A percentile compares a stretch with the other conserved stretches of the same genome.
phyloP scores from a whole-genome alignment of 2,329 filamentous ascomycete species.

The Neoscytalidium dimidiatum region DNA sequence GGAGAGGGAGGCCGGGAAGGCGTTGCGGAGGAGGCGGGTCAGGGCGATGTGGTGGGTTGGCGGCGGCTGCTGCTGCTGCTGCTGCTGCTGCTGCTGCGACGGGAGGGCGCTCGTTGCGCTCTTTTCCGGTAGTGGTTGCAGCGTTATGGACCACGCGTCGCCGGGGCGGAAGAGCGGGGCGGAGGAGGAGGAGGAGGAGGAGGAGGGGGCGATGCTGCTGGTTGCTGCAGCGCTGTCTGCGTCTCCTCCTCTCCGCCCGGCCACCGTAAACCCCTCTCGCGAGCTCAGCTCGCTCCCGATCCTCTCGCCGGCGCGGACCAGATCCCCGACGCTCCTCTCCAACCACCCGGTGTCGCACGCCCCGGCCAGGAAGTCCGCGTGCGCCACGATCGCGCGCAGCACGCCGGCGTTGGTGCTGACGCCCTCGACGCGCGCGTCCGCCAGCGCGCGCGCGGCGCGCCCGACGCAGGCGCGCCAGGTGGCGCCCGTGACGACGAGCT shows the following conservation, averaged over 20 bases:
- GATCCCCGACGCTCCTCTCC: constrained; percentile 47
- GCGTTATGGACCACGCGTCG: constrained; percentile 58
- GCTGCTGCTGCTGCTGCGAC: constrained; percentile 15
- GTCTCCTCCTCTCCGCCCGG: neutral
- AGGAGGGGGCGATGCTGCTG: neutral
- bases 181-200: no score
- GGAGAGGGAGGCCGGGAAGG: constrained; percentile 58
- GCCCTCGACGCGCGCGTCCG: constrained; percentile 57
- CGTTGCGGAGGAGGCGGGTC: constrained; percentile 58
- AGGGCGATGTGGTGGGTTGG: constrained; percentile 56
- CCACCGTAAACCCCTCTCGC: neutral
- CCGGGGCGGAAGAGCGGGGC: constrained; percentile 60
- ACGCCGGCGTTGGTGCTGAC: constrained; percentile 61
- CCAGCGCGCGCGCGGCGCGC: constrained; percentile 56
- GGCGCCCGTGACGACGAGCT: constrained; percentile 58
- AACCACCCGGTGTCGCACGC: constrained; percentile 61
- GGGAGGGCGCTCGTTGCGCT: neutral
- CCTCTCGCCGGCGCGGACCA: constrained; percentile 39
- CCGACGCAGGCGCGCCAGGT: constrained; percentile 59
- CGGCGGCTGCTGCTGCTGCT: no score
- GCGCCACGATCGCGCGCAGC: constrained; percentile 55
- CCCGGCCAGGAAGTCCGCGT: constrained; percentile 52
- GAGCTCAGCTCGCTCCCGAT: constrained; percentile 21
- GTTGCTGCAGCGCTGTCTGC: constrained; percentile 11
- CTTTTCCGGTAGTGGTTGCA: constrained; percentile 37